Evolutionary conservation across 2,329 filamentous ascomycete genomes (phyloP).

Genomic region (Ophiostoma sp.): DNA sequence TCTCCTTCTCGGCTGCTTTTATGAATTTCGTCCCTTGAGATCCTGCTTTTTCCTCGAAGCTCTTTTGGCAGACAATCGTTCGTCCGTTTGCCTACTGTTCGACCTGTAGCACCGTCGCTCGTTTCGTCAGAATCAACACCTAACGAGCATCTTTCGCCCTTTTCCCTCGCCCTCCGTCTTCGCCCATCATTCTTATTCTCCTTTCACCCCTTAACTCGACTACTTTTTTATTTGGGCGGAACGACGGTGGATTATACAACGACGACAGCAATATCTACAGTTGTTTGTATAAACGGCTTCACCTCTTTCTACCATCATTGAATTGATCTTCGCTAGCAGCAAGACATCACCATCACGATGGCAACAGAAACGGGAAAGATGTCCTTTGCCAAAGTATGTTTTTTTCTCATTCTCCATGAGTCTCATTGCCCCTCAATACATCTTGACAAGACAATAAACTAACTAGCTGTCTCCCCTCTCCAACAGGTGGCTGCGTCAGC

Average conservation of each 20-base stretch:
- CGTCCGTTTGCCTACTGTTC: neutral
- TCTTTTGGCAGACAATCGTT: neutral
- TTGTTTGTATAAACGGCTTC: no score
- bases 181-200: neutral
- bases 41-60: neutral
- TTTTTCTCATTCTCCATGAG: neutral
- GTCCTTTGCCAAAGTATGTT: conserved; percentile 74
- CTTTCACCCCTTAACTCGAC: conserved; percentile 28
- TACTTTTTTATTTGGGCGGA: neutral
- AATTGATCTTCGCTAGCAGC: neutral
- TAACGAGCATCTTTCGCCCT: neutral
- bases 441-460: neutral
- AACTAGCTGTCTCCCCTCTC: neutral
- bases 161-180: neutral
- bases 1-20: conserved; percentile 10
- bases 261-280: neutral
- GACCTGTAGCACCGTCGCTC: neutral
- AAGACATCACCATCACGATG: conserved; percentile 44
- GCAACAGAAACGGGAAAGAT: conserved; percentile 55
- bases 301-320: neutral
- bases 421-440: neutral
- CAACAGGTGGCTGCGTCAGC: conserved; percentile 53
- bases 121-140: neutral
- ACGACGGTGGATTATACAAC: neutral
- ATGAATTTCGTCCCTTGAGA: conserved; percentile 22